Evolutionary conservation across 129 eudicot species (phyloP).

Genomic region (Ambrosia trifida): DNA sequence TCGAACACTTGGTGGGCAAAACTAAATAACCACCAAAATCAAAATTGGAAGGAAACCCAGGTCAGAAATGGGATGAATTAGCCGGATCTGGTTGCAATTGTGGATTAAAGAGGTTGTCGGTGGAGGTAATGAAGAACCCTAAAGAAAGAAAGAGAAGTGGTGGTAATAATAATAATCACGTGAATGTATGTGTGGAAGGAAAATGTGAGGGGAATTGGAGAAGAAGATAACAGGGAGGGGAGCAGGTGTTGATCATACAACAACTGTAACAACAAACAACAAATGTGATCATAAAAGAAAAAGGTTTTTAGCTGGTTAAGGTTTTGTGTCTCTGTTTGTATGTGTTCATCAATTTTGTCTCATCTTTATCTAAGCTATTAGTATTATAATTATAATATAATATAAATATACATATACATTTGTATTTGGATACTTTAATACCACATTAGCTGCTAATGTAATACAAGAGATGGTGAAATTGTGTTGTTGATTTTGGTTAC

Average conservation of each 20-base stretch:
- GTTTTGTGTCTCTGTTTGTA: not conserved
- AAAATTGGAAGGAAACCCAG: constrained; percentile 7
- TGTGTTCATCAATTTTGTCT: constrained; percentile 8
- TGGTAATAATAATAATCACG: constrained; percentile 14
- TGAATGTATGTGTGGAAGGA: constrained; percentile 16
- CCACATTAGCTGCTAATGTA: too few relatives aligned
- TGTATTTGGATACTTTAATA: too few relatives aligned
- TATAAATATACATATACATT: too few relatives aligned
- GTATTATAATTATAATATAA: too few relatives aligned
- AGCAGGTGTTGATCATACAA: constrained; percentile 36
- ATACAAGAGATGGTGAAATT: too few relatives aligned
- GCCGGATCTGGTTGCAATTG: constrained; percentile 29
- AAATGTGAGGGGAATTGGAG: constrained; percentile 22
- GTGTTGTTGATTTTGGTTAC: too few relatives aligned
- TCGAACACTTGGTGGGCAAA: not conserved
- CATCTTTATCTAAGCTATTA: not conserved
- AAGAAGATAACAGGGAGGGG: constrained; percentile 28
- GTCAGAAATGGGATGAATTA: not conserved
- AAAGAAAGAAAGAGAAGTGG: constrained; percentile 4
- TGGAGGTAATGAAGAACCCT: constrained; percentile 30
- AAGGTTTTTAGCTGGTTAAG: constrained; percentile 14
- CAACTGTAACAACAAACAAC: constrained; percentile 23
- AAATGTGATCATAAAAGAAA: constrained; percentile 22
- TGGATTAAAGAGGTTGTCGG: constrained; percentile 29
- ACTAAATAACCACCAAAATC: constrained; percentile 4